phyloP scores from a whole-genome alignment of 139 green algal genomes.

The Pleodorina starrii region DNA sequence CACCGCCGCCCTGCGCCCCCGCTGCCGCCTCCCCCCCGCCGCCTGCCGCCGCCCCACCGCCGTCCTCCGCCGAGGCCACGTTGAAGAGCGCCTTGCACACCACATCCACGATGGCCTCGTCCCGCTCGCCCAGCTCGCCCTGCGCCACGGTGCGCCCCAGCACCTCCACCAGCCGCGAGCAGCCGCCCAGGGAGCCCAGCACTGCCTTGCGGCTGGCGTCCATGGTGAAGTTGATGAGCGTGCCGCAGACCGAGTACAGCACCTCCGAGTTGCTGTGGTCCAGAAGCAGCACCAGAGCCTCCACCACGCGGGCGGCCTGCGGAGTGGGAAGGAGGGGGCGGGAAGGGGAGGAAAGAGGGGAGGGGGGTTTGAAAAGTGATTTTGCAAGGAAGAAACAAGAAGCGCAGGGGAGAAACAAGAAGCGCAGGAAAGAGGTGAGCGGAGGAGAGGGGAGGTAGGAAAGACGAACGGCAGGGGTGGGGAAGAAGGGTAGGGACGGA shows the following conservation, averaged over 20 bases:
- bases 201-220: conserved; percentile 28
- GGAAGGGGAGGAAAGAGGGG: too few species aligned
- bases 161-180: conserved; percentile 57
- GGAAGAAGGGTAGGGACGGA: too few species aligned
- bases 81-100: conserved; percentile 70
- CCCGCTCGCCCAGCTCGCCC: conserved; percentile 39
- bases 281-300: conserved; percentile 68
- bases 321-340: too few species aligned
- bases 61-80: conserved; percentile 51
- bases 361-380: too few species aligned
- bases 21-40: too few species aligned
- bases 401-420: too few species aligned
- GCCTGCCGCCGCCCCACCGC: not conserved
- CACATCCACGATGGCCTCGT: conserved; percentile 56
- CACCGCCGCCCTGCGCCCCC: too few species aligned
- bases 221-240: conserved; percentile 69
- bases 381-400: too few species aligned
- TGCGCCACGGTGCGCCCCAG: conserved; percentile 46
- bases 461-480: too few species aligned
- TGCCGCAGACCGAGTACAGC: conserved; percentile 63
- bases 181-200: conserved; percentile 49
- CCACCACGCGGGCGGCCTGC: conserved; percentile 54
- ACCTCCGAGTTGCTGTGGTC: conserved; percentile 69
- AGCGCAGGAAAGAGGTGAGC: too few species aligned
- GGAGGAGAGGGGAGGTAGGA: too few species aligned